Conservation (phyloP, 2,329 filamentous ascomycete species). For the Sclerotinia spermophila region DNA sequence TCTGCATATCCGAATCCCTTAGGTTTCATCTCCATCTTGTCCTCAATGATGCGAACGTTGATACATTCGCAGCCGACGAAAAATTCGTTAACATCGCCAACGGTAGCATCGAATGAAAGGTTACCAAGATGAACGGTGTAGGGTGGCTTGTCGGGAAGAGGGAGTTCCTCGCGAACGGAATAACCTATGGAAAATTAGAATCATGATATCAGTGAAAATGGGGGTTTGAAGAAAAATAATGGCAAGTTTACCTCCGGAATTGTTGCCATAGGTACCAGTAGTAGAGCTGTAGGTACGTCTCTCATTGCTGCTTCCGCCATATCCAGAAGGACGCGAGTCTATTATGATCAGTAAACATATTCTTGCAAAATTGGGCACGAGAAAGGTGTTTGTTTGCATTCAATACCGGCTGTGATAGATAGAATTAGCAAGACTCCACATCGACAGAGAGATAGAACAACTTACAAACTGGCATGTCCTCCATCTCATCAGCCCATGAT, state of each 20-base stretch:
- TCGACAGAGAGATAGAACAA: slow-evolving; percentile 10
- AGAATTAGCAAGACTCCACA: slow-evolving; percentile 29
- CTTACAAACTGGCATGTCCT: slow-evolving; percentile 56
- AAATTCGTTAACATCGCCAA: slow-evolving; percentile 78
- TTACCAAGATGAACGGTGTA: slow-evolving; percentile 97
- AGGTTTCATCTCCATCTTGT: slow-evolving; percentile 87
- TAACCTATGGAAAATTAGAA: slow-evolving; percentile 46
- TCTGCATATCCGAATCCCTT: slow-evolving; percentile 99
- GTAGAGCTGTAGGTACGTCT: slow-evolving; percentile 36
- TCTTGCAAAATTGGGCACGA: slow-evolving; percentile 6
- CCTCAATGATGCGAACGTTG: slow-evolving; percentile 93
- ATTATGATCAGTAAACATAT: slow-evolving; percentile 22
- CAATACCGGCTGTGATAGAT: slow-evolving; percentile 35
- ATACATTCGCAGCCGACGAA: slow-evolving; percentile 81
- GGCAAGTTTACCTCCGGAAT: slow-evolving; percentile 32
- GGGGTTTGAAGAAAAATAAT: background rate
- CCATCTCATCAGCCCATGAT: slow-evolving; percentile 99
- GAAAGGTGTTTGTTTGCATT: slow-evolving; percentile 12
- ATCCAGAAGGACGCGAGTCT: slow-evolving; percentile 37
- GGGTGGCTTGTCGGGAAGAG: slow-evolving; percentile 86
- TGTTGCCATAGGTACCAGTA: slow-evolving; percentile 36
- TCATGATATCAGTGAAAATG: slow-evolving; percentile 11
- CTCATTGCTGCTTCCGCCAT: slow-evolving; percentile 31
- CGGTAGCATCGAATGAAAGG: slow-evolving; percentile 89
- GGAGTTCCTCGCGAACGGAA: slow-evolving; percentile 68